Conservation (phyloP, 805 yeast genomes). For the Myxozyma udenii region DNA sequence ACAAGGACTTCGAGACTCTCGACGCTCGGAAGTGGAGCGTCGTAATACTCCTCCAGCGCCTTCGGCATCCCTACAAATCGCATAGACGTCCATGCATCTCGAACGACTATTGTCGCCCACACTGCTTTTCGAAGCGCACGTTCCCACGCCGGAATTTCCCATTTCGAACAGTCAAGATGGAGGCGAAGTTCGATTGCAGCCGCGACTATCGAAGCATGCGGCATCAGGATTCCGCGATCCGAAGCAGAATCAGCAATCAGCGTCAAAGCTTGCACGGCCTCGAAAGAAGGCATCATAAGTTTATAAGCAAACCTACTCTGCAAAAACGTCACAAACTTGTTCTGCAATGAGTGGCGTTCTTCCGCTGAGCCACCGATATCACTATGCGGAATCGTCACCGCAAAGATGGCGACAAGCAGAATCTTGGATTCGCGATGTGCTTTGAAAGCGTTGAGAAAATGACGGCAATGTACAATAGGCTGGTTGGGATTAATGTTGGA, state of each 20-base stretch:
- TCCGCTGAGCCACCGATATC: neutral
- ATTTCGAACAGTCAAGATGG: slow-evolving; percentile 80
- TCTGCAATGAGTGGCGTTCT: slow-evolving; percentile 12
- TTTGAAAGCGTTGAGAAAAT: slow-evolving; percentile 19
- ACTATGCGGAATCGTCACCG: neutral
- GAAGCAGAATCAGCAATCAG: slow-evolving; percentile 12
- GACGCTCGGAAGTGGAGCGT: slow-evolving; percentile 11
- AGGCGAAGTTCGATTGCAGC: slow-evolving; percentile 84
- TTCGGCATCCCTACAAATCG: slow-evolving; percentile 20
- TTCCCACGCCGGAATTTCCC: slow-evolving; percentile 95
- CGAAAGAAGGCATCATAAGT: slow-evolving; percentile 15
- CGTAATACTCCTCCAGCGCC: slow-evolving; percentile 11
- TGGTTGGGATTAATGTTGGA: slow-evolving; percentile 8
- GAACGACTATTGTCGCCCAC: slow-evolving; percentile 90
- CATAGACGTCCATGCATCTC: slow-evolving; percentile 68
- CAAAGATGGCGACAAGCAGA: slow-evolving; percentile 24
- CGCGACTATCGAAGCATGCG: slow-evolving; percentile 54
- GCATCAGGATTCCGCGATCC: slow-evolving; percentile 22
- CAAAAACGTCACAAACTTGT: slow-evolving; percentile 9
- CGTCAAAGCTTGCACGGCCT: slow-evolving; percentile 14
- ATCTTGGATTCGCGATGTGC: slow-evolving; percentile 14
- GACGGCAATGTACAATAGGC: slow-evolving; percentile 21
- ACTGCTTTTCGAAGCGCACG: slow-evolving; percentile 77
- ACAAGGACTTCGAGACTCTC: slow-evolving; percentile 12
- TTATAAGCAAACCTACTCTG: slow-evolving; percentile 1